Conservation (phyloP, 768 basidiomycete species). For the Albatrellus ellisii region DNA sequence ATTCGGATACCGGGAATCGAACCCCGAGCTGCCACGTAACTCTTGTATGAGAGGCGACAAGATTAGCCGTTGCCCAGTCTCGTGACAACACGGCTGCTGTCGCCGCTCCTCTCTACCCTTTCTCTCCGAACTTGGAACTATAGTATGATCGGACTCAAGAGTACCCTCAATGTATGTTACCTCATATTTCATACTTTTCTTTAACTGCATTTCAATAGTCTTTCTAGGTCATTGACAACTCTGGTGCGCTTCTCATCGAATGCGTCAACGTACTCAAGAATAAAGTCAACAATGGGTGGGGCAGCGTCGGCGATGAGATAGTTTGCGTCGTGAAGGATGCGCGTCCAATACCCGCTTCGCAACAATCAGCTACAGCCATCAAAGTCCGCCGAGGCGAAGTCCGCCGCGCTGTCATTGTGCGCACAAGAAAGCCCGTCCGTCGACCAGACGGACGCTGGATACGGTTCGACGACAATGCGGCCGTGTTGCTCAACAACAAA, state of each 20-base stretch:
- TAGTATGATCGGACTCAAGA: conserved; percentile 97
- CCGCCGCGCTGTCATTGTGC: conserved; percentile 89
- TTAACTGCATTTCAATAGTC: background rate
- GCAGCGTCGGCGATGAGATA: conserved; percentile 87
- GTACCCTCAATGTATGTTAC: conserved; percentile 65
- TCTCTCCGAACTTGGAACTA: too few relatives aligned
- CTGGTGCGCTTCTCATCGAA: conserved; percentile 87
- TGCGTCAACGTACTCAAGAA: conserved; percentile 94
- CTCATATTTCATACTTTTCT: background rate
- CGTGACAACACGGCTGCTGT: too few relatives aligned
- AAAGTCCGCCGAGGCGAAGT: conserved; percentile 93
- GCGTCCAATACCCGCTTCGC: conserved; percentile 60
- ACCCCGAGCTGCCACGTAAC: too few relatives aligned
- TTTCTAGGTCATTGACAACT: conserved; percentile 86
- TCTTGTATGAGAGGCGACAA: too few relatives aligned
- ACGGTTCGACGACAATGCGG: conserved; percentile 95
- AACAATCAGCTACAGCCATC: conserved; percentile 62
- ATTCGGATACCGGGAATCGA: too few relatives aligned
- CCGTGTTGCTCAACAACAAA: conserved; percentile 89
- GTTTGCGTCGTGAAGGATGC: conserved; percentile 92
- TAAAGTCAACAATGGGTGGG: conserved; percentile 93
- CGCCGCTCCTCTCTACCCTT: too few relatives aligned
- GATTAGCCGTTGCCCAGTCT: too few relatives aligned
- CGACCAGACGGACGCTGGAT: conserved; percentile 82
- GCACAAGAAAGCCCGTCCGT: conserved; percentile 76